phyloP scores from a whole-genome alignment of 164 flowering plant species.

The Vitis cinerea region DNA sequence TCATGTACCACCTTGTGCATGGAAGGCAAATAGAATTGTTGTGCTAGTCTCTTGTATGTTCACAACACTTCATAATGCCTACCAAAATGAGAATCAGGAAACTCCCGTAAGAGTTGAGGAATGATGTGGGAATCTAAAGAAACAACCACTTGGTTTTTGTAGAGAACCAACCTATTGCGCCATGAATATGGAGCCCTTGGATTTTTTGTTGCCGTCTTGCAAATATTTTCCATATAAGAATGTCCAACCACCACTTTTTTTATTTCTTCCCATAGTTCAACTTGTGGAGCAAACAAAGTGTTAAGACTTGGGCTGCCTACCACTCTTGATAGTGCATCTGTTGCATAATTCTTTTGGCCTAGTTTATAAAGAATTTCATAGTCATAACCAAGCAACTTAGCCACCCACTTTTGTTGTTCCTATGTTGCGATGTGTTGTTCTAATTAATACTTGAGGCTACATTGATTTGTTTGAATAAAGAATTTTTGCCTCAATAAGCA shows the following conservation, averaged over 20 bases:
- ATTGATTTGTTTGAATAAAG: background rate
- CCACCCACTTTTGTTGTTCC: slow-evolving; percentile 1
- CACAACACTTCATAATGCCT: background rate
- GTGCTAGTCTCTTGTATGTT: slow-evolving; percentile 1
- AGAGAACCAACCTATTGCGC: background rate
- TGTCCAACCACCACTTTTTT: fast-evolving
- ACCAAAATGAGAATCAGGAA: background rate
- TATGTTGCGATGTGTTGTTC: background rate
- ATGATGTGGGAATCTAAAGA: background rate
- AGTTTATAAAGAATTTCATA: background rate
- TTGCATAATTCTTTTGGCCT: background rate
- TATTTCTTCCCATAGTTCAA: too few species aligned
- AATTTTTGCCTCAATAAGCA: background rate
- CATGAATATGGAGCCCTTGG: too few species aligned
- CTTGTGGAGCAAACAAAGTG: too few species aligned
- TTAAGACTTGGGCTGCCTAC: too few species aligned
- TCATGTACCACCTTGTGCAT: too few species aligned
- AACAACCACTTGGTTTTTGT: background rate
- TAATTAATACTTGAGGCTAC: background rate
- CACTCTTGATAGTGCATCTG: background rate
- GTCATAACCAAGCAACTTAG: background rate
- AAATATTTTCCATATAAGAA: too few species aligned
- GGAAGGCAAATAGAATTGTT: too few species aligned
- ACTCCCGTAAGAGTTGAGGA: background rate
- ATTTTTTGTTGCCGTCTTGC: too few species aligned